Evolutionary conservation across 176 grass and related monocot species (phyloP), one percentile per base, ranked within the genome.

Genomic region (Sorghum bicolor): DNA sequence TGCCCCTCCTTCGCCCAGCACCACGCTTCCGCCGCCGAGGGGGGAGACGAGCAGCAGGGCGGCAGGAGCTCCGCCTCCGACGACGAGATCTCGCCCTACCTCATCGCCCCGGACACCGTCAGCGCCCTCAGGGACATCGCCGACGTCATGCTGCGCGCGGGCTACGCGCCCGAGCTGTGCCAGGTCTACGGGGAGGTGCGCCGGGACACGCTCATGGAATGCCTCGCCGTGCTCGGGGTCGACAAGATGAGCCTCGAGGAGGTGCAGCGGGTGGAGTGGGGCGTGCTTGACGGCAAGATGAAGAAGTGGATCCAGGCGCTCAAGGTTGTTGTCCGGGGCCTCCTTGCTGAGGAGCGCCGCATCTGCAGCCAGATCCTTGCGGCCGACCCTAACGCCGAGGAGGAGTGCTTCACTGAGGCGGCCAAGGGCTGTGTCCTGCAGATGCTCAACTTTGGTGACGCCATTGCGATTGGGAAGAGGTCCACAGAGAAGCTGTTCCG

Each of bases 231-330:
- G 52, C 90, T 95, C 33, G 96, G 92, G 4, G 87, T 94, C 53
- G 93, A 91, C 22, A 93, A 88, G 76, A 93, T 93, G 84, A 93
- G 91, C 87, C 84, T 91, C 1, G 91, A 98, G 85, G 96, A 98
- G 75, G 96, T 98, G 31, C 90, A 94, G 72, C 88, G 83, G n/a
- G 88, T 93, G 14, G 93, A 98, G n/a, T 95, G 96, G 96, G 76
- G 47, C 17, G 58, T 80, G 70, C 90, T 98, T 0, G 92, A 98
- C n/a, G 85, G 77, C 50, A 98, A 92, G 88, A 95, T 98, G 96
- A 98, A 90, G 85, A 95, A 86, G 78, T 98, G 96, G 92, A 95
- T 86, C 80, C 91, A 98, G 36, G 96, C 91, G 9, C 84, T 95
- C 82, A 98, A 89, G 81, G 77, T 93, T 44, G 72, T 86, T 24